Conservation (phyloP, 2,329 filamentous ascomycete genomes). For the Colletotrichum salicis region DNA sequence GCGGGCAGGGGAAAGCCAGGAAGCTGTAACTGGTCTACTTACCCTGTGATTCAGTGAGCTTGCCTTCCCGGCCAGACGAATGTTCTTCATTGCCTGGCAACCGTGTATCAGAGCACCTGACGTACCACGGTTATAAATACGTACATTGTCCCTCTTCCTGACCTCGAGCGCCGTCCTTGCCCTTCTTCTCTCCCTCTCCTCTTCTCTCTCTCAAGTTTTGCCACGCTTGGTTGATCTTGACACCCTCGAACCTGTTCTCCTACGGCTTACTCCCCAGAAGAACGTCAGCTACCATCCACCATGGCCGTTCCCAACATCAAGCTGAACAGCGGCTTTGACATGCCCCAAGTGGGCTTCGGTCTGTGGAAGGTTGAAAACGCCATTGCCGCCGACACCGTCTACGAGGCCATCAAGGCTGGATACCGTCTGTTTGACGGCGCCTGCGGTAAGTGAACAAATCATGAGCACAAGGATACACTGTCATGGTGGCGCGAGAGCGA, state of each 20-base stretch:
- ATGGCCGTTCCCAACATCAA: constrained; percentile 61
- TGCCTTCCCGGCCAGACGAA: neutral
- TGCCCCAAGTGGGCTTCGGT: constrained; percentile 81
- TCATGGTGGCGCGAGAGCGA: neutral
- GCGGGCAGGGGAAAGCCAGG: neutral
- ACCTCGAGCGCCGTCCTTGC: neutral
- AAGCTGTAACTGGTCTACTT: neutral
- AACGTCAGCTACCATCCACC: constrained; percentile 12
- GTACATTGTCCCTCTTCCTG: neutral
- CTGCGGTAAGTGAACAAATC: constrained; percentile 58
- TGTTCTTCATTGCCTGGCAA: constrained; percentile 10
- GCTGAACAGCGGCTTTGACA: constrained; percentile 73
- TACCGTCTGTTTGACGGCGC: constrained; percentile 71
- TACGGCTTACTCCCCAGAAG: neutral
- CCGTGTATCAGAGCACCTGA: constrained; percentile 2
- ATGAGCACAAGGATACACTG: neutral
- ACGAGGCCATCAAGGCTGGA: constrained; percentile 75
- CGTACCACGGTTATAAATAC: constrained; percentile 28
- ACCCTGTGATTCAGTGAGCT: neutral
- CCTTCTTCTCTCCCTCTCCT: neutral
- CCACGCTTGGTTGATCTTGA: constrained; percentile 4
- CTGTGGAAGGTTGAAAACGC: constrained; percentile 86
- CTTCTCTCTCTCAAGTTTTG: constrained; percentile 15
- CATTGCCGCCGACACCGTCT: constrained; percentile 79
- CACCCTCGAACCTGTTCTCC: constrained; percentile 1